Evolutionary conservation across 2,329 filamentous ascomycete species (phyloP), one percentile per base, ranked within the genome.

Genomic region (Aureobasidium sp.): DNA sequence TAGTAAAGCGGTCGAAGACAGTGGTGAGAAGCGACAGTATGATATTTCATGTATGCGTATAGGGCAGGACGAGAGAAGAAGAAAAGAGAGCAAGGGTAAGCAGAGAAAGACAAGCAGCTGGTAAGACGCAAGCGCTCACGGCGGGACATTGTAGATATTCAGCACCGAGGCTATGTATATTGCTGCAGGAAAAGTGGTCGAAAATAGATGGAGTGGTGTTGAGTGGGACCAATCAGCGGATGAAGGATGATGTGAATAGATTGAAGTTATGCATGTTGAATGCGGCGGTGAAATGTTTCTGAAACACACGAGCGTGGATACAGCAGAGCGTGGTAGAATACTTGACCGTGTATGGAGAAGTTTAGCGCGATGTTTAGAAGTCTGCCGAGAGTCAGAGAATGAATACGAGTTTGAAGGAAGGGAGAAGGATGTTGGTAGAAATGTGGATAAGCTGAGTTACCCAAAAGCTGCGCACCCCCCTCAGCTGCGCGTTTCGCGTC

Each of bases 141-240:
- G 42, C 41, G 55, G 55, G 25, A 59, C 45, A 13, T 21, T 8
- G 4, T 49, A 2, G 29, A 21, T 34, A 32, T 32, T 4, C 34
- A 32, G 29, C 8, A 49, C 44, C 34, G 45, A 59, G 42, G 55
- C 44, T 49, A n/a, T 45, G 49, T 21, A 21, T 21, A 21, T 21
- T 32, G 34, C 42, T 59, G 55, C 55, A 34, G 13, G 16, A 32
- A 5, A 16, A 29, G 32, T 9, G 11, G 9, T 48, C 45, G 21
- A 34, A 59, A 59, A 59, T 59, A 59, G 55, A 59, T 36, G 34
- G 21, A n/a, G 44, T 48, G 55, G 45, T 48, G 21, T 49, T 30
- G 16, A 4, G 7, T 3, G 42, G 30, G 15, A 13, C 55, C 55
- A 59, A 59, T 59, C 55, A 59, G 55, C 34, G 41, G 21, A 15